Evolutionary conservation across 331 rosid genomes (phyloP).

Genomic region (Saraca asoca): DNA sequence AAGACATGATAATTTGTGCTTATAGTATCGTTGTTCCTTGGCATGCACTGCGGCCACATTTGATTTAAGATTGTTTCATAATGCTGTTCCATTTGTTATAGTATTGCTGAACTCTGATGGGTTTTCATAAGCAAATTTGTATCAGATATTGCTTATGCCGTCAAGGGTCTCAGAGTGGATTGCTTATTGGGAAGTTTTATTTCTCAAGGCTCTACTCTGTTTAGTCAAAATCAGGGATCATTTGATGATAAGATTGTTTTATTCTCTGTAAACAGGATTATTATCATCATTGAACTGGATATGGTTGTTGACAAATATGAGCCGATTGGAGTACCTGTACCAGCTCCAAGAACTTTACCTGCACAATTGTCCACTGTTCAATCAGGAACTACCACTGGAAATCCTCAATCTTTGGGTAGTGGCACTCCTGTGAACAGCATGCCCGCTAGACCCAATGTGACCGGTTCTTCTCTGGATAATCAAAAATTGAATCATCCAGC

Average conservation of each 20-base stretch:
- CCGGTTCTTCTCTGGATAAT: conserved; percentile 41
- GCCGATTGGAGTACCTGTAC: conserved; percentile 57
- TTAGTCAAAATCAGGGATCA: neutral
- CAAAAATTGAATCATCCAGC: conserved; percentile 45
- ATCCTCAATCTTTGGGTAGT: conserved; percentile 41
- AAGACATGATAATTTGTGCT: neutral
- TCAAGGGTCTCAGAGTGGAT: neutral
- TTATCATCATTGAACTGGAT: conserved; percentile 67
- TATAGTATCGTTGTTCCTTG: too few relatives aligned
- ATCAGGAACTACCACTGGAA: conserved; percentile 41
- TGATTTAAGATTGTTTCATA: too few relatives aligned
- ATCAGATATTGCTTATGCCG: too few relatives aligned
- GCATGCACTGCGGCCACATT: too few relatives aligned
- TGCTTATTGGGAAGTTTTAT: conserved; percentile 5
- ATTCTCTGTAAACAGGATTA: conserved; percentile 57
- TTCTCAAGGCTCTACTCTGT: neutral
- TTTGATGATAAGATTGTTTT: conserved; percentile 19
- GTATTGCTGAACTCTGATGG: neutral
- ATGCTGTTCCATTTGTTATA: neutral
- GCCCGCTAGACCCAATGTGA: conserved; percentile 40
- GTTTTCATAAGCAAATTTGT: too few relatives aligned
- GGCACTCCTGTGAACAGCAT: conserved; percentile 37
- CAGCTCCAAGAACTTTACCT: conserved; percentile 35
- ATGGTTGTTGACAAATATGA: conserved; percentile 60
- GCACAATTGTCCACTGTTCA: conserved; percentile 38